Evolutionary conservation across 345 rosid genomes (phyloP).

Genomic region (Physaria fendleri): DNA sequence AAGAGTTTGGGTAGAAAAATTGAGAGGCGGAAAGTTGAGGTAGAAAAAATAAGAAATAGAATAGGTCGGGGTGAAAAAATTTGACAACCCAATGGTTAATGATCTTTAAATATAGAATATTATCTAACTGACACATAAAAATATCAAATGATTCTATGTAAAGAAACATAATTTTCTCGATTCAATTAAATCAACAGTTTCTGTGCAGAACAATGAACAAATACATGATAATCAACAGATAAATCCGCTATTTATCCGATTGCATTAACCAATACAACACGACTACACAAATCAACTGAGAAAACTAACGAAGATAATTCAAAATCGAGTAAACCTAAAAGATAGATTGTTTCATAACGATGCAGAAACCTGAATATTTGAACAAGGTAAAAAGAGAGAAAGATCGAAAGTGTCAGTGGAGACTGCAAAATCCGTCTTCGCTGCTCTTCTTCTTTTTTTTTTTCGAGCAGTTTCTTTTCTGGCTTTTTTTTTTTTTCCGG

Average conservation of each 20-base stretch:
- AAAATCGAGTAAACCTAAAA: slow-evolving; percentile 15
- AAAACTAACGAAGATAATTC: slow-evolving; percentile 16
- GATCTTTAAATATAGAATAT: too few relatives aligned
- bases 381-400: slow-evolving; percentile 10
- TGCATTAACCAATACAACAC: slow-evolving; percentile 21
- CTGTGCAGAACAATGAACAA: background rate
- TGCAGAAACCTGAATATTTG: slow-evolving; percentile 21
- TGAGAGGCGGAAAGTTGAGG: too few relatives aligned
- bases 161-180: too few relatives aligned
- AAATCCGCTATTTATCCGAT: slow-evolving; percentile 6
- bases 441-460: slow-evolving; percentile 17
- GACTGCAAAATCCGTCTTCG: slow-evolving; percentile 32
- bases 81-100: too few relatives aligned
- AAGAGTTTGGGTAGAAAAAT: too few relatives aligned
- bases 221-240: background rate
- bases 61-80: too few relatives aligned
- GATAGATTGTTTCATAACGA: background rate
- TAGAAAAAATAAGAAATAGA: too few relatives aligned
- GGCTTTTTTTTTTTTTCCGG: slow-evolving; percentile 6
- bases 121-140: too few relatives aligned
- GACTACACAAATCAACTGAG: slow-evolving; percentile 6
- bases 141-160: too few relatives aligned
- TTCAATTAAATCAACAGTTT: slow-evolving; percentile 11
- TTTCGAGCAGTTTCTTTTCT: slow-evolving; percentile 18
- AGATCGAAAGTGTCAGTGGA: slow-evolving; percentile 31